Evolutionary conservation across 805 yeast species (phyloP).

Genomic region (Kazachstania psychrophila): DNA sequence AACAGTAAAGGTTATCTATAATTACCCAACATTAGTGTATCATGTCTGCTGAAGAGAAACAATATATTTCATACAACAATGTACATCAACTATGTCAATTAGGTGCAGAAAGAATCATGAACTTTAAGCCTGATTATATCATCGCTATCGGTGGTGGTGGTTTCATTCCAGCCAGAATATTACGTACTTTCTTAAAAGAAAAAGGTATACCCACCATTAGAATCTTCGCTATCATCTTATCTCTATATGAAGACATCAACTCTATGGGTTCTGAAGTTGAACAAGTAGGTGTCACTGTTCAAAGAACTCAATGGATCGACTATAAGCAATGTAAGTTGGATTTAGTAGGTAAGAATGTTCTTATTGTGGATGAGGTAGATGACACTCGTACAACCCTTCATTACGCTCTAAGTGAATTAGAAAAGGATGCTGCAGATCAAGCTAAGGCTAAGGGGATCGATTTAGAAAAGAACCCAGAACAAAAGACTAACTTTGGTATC

Average conservation of each 20-base stretch:
- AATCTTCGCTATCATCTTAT: slow-evolving; percentile 89
- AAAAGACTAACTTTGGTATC: slow-evolving; percentile 56
- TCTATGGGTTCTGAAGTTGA: slow-evolving; percentile 51
- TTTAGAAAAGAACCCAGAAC: slow-evolving; percentile 33
- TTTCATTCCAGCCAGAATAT: slow-evolving; percentile 92
- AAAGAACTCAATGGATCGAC: slow-evolving; percentile 79
- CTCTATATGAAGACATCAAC: slow-evolving; percentile 77
- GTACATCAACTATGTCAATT: slow-evolving; percentile 67
- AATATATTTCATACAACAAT: slow-evolving; percentile 73
- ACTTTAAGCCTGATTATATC: slow-evolving; percentile 77
- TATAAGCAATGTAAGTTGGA: slow-evolving; percentile 51
- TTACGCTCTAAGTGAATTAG: slow-evolving; percentile 65
- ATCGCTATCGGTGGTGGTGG: slow-evolving; percentile 98
- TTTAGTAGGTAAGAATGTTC: slow-evolving; percentile 58
- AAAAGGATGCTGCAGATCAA: slow-evolving; percentile 60
- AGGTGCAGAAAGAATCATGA: slow-evolving; percentile 51
- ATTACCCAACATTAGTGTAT: too few species aligned
- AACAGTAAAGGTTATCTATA: too few species aligned
- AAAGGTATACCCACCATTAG: slow-evolving; percentile 83
- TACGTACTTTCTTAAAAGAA: slow-evolving; percentile 83
- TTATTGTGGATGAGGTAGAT: slow-evolving; percentile 78
- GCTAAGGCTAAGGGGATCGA: slow-evolving; percentile 43
- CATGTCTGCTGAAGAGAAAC: slow-evolving; percentile 37
- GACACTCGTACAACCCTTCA: slow-evolving; percentile 80
- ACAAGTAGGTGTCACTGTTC: slow-evolving; percentile 54